Evolutionary conservation across 1,139 yeast genomes (phyloP), one percentile per base, ranked within the genome.

Genomic region (Pichia sp.): DNA sequence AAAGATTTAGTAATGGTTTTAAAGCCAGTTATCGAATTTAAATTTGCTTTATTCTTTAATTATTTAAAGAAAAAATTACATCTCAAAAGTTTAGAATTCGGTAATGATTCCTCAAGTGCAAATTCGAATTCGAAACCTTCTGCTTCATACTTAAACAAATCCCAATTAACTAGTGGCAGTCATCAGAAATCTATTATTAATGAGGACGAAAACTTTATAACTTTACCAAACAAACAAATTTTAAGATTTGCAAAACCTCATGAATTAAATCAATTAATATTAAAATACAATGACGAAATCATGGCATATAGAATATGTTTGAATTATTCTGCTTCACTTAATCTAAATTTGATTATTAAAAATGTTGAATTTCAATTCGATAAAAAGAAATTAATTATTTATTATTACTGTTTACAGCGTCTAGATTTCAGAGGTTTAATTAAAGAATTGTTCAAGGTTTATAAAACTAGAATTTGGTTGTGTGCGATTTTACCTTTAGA

Each of bases 391-490:
- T 73, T 92, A 58, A 92, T 95, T 6, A 90, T 92, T 59, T 92
- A 89, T 64, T 92, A 92, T 66, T 82, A 84, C 35, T 82, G 86
- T 45, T 77, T 80, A 54, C 86, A 85, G 61, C 73, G 97, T 55
- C 80, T 92, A 49, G 98, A 92, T 64, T 92, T 92, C 64, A 74
- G 98, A 55, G 94, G 85, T 28, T 74, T 94, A 55, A 94, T 92
- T 50, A 85, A 92, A 55, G 97, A 92, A 59, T 70, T 92, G 49
- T 92, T 92, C 72, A 85, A 92, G 58, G 84, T 89, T 50, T 92
- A 89, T 73, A 92, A 92, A 67, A 92, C 98, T 0, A 77, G 98
- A 62, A 92, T 92, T 57, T 94, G 98, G 98, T 74, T 90, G 65
- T 90, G 97, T 70, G 97, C 97, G 0, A 89, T 90, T 24, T 66